Conservation (phyloP, 2,329 filamentous ascomycete genomes). For the Stagonosporopsis rhizophila region DNA sequence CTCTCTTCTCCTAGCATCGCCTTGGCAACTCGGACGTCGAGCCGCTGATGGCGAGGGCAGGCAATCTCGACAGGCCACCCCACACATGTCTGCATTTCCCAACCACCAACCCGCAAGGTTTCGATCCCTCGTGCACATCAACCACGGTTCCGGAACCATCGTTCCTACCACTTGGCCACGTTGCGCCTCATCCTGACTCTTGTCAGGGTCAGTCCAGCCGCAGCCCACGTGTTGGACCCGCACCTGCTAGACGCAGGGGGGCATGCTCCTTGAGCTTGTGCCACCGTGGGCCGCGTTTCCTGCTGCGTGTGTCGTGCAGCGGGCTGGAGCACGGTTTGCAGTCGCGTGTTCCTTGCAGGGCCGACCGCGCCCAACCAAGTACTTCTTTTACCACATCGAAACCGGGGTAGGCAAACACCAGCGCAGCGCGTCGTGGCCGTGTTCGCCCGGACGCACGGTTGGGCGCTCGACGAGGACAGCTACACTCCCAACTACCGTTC, state of each 20-base stretch:
- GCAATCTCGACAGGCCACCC: conserved; percentile 2
- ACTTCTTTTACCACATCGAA: conserved; percentile 20
- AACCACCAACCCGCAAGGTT: neutral
- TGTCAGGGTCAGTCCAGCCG: conserved; percentile 12
- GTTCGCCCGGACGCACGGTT: conserved; percentile 10
- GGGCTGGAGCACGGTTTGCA: conserved; percentile 16
- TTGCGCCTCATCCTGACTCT: conserved; percentile 7
- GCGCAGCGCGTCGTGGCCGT: conserved; percentile 3
- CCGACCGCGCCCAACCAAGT: conserved; percentile 3
- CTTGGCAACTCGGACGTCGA: neutral
- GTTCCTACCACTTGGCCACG: conserved; percentile 12
- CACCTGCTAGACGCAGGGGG: conserved; percentile 2
- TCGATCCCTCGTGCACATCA: conserved; percentile 18
- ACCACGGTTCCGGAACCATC: conserved; percentile 17
- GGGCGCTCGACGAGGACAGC: neutral
- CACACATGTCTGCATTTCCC: conserved; percentile 3
- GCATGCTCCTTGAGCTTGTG: conserved; percentile 13
- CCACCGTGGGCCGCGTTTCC: conserved; percentile 11
- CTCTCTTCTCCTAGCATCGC: neutral
- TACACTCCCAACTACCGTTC: neutral
- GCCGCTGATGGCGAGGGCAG: neutral
- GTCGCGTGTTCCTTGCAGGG: conserved; percentile 14
- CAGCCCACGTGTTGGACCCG: conserved; percentile 19
- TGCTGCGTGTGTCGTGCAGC: conserved; percentile 20
- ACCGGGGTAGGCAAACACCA: conserved; percentile 10